These are phyloP conservation scores for Achaetomiella virescens DNA, from an alignment of 495 filamentous ascomycete species.

Conservation along the genomic window DNA sequence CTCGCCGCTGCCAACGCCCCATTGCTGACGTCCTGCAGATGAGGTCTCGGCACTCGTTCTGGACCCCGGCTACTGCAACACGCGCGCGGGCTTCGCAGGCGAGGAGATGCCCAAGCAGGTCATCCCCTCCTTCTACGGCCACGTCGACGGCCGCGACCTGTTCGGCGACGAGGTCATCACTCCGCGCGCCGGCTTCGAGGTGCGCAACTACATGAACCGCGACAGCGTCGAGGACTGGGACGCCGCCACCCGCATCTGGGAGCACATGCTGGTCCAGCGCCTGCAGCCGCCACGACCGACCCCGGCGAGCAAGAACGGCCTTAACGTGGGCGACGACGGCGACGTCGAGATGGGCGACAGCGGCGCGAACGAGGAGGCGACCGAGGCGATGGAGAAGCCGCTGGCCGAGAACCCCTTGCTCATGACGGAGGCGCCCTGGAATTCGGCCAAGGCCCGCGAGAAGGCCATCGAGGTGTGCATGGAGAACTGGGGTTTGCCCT, in stretches of 20 bases:
- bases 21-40: conserved; percentile 49
- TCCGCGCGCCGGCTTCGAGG: conserved; percentile 66
- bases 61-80: conserved; percentile 84
- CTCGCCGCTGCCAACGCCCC: not conserved
- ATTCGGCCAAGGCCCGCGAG: conserved; percentile 76
- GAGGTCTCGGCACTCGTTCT: conserved; percentile 96
- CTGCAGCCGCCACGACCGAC: conserved; percentile 63
- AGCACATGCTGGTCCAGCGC: conserved; percentile 64
- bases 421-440: conserved; percentile 94
- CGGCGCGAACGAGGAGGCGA: conserved; percentile 44
- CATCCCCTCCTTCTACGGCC: conserved; percentile 74
- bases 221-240: conserved; percentile 98
- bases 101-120: conserved; percentile 96
- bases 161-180: conserved; percentile 85
- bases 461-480: conserved; percentile 90
- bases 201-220: conserved; percentile 81
- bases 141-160: conserved; percentile 51
- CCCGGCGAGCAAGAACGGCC: conserved; percentile 62
- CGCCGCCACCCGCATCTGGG: conserved; percentile 80
- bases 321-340: conserved; percentile 47
- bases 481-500: conserved; percentile 88
- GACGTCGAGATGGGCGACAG: conserved; percentile 51
- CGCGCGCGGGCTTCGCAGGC: conserved; percentile 91
- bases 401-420: conserved; percentile 84
- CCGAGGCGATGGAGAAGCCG: conserved; percentile 68